phyloP scores from a whole-genome alignment of 176 grass and related monocot species.

The Cenchrus fungigraminus region DNA sequence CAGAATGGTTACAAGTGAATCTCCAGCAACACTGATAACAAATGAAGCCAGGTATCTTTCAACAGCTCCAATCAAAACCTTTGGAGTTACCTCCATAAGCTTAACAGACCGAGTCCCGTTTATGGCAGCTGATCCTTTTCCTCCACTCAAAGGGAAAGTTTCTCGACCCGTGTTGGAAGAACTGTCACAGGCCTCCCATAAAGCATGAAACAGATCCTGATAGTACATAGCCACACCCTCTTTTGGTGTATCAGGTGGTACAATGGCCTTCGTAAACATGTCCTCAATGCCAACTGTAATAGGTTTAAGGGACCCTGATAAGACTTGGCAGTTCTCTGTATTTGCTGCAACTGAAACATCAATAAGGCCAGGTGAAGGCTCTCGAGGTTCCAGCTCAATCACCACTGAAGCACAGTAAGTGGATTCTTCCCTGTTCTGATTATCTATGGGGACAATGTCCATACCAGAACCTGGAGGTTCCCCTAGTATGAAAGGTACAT shows the following conservation, averaged over 20 bases:
- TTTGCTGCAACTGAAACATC: slow-evolving; percentile 76
- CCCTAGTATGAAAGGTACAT: slow-evolving; percentile 81
- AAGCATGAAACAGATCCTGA: slow-evolving; percentile 74
- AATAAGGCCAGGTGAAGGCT: slow-evolving; percentile 86
- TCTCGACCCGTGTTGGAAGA: slow-evolving; percentile 74
- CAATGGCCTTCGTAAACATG: slow-evolving; percentile 73
- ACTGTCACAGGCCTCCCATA: slow-evolving; percentile 88
- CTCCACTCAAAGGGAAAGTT: slow-evolving; percentile 74
- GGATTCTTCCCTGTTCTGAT: slow-evolving; percentile 45
- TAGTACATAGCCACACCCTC: slow-evolving; percentile 51
- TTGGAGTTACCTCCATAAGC: slow-evolving; percentile 75
- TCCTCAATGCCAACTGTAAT: slow-evolving; percentile 90
- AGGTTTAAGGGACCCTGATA: slow-evolving; percentile 71
- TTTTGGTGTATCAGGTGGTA: slow-evolving; percentile 58
- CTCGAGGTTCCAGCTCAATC: slow-evolving; percentile 82
- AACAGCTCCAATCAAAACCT: slow-evolving; percentile 73
- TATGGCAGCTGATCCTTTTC: slow-evolving; percentile 76
- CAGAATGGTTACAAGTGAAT: slow-evolving; percentile 61
- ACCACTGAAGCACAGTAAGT: slow-evolving; percentile 51
- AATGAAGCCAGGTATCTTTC: slow-evolving; percentile 78
- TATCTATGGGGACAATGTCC: slow-evolving; percentile 63
- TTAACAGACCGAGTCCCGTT: slow-evolving; percentile 85
- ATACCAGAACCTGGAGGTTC: slow-evolving; percentile 61
- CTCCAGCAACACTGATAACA: slow-evolving; percentile 72
- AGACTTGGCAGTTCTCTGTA: slow-evolving; percentile 68